Conservation (phyloP, 2,329 filamentous ascomycete species). For the Zasmidium cellare region DNA sequence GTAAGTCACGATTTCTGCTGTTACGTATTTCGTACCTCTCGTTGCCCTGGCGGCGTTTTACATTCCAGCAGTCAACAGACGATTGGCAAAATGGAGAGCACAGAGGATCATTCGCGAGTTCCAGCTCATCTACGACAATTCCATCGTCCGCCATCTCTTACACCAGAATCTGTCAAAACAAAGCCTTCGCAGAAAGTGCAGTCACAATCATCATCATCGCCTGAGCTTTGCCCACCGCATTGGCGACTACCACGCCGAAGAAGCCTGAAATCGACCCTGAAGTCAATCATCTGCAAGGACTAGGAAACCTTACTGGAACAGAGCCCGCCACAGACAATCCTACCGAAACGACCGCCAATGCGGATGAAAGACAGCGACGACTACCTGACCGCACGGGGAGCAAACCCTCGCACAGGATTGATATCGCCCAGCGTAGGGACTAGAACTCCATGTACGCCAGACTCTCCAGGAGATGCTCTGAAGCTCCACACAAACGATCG, state of each 20-base stretch:
- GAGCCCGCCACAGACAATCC: neutral
- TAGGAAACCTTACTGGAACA: slow-evolving; percentile 2
- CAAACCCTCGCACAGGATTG: slow-evolving; percentile 36
- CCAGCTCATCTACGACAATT: slow-evolving; percentile 15
- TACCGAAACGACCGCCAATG: slow-evolving; percentile 17
- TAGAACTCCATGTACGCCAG: slow-evolving; percentile 29
- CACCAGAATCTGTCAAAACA: slow-evolving; percentile 7
- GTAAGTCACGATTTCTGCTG: neutral
- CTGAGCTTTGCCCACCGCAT: slow-evolving; percentile 23
- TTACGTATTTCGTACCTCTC: neutral
- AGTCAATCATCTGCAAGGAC: slow-evolving; percentile 21
- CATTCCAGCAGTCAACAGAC: slow-evolving; percentile 14
- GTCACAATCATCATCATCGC: neutral
- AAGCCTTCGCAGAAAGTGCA: neutral
- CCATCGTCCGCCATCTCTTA: slow-evolving; percentile 7
- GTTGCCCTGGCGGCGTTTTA: slow-evolving; percentile 15
- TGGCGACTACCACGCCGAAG: slow-evolving; percentile 13
- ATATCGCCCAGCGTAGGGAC: slow-evolving; percentile 34
- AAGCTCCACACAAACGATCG: slow-evolving; percentile 19
- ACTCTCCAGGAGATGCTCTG: slow-evolving; percentile 33
- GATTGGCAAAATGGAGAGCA: slow-evolving; percentile 6
- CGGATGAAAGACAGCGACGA: slow-evolving; percentile 38
- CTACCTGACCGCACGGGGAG: slow-evolving; percentile 36
- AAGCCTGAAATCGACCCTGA: slow-evolving; percentile 19
- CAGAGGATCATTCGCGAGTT: slow-evolving; percentile 7